These are phyloP conservation scores for Nemania sp. DNA, from an alignment of 2,329 filamentous ascomycete species.

Conservation along the genomic window DNA sequence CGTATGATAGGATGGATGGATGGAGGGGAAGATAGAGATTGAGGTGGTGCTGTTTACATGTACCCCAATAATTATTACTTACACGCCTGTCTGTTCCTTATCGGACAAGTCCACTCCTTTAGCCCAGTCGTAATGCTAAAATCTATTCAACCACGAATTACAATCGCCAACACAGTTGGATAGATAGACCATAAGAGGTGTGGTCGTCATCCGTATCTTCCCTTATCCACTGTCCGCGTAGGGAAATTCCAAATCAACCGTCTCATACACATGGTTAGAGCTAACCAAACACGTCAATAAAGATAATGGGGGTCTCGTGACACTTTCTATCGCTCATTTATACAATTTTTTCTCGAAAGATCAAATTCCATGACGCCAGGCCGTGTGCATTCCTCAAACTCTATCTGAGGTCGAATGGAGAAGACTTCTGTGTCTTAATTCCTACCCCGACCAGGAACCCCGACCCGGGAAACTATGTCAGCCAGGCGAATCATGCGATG, in stretches of 20 bases:
- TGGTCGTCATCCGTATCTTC: not conserved
- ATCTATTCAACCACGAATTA: not conserved
- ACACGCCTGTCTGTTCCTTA: not conserved
- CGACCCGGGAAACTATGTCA: not conserved
- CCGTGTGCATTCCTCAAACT: conserved; percentile 22
- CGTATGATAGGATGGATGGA: not conserved
- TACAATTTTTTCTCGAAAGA: not conserved
- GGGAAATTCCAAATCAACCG: not conserved
- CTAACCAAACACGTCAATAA: not conserved
- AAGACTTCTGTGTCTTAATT: not conserved
- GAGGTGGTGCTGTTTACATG: not conserved
- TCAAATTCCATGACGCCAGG: conserved; percentile 20
- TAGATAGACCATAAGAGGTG: not conserved
- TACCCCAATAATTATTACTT: not conserved
- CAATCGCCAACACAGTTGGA: not conserved
- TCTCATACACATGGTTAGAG: not conserved
- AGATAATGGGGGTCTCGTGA: not conserved
- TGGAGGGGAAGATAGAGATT: not conserved
- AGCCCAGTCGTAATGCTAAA: conserved; percentile 9
- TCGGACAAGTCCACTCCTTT: conserved; percentile 13
- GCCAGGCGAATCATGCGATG: not conserved
- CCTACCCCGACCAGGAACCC: not conserved
- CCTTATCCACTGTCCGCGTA: not conserved
- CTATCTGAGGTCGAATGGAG: not conserved
- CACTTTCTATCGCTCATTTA: conserved; percentile 4